Base-by-base conservation (phyloP, 768 basidiomycete genomes). In the Lepiota venenata region DNA sequence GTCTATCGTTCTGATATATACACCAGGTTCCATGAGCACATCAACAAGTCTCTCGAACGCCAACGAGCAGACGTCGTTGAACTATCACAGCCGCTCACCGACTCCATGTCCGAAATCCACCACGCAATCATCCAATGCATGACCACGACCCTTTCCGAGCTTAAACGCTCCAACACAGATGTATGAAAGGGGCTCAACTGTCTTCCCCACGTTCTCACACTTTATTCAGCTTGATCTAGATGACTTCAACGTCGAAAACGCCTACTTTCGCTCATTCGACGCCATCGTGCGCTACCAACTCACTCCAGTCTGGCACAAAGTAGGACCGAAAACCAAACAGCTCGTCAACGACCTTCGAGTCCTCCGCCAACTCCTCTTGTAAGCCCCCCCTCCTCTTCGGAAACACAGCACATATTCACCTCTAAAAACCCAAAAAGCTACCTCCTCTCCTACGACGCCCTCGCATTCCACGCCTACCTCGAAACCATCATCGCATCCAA, bases 251-350 rank as follows among this genome's bases (percentile, higher is more conserved):
- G 81, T 98, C 44, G 91, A 97, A 63, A 94, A 89, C 61, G 92
- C 94, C 0, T 94, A 98, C 62, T 98, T 98, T 68, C 84, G 85
- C 32, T 92, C 90, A 1, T 99, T 98, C 63, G 95, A 98, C 63
- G 72, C 81, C 16, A 79, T 96, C 47, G 93, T 98, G 2, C 83
- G 95, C 2, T 81, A 83, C 29, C 93, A 95, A 63, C 81, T 98
- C 6, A 93, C 97, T 67, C 80, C 93, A 0, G 88, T 97, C 6
- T 98, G 97, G 96, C 94, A 98, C 69, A 92, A 93, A 70, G 95
- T 96, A 22, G 93, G 93, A 0, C 85, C 91, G 1, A 87, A 83
- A 56, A 98, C 95, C 4, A 93, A 91, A 61, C 91, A 94, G 56
- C 82, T 98, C 10, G 93, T 98, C 8, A 82, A 77, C 47, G 96